phyloP scores from a whole-genome alignment of 2,329 filamentous ascomycete species.

The Cercospora beticola region DNA sequence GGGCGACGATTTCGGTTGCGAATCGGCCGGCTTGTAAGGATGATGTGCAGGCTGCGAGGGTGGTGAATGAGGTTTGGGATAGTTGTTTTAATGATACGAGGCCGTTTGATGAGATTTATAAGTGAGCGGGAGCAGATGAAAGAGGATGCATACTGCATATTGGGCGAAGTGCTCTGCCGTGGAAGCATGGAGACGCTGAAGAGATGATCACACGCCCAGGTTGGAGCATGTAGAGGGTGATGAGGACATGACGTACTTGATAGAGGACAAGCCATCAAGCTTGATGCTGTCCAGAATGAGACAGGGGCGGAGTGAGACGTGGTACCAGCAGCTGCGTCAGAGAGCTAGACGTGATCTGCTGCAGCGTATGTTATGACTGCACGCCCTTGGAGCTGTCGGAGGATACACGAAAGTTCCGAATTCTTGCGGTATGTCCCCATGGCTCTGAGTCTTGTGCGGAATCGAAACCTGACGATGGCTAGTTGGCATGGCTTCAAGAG shows the following conservation, averaged over 20 bases:
- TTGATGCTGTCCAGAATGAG: neutral
- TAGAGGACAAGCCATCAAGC: neutral
- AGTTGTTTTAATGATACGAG: constrained; percentile 93
- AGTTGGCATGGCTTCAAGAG: neutral
- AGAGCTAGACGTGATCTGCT: neutral
- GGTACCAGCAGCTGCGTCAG: neutral
- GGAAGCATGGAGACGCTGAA: neutral
- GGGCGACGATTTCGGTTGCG: constrained; percentile 78
- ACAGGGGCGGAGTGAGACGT: neutral
- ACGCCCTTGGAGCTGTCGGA: neutral
- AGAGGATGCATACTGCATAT: neutral
- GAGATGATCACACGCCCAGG: neutral
- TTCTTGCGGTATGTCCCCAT: neutral
- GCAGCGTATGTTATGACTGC: neutral
- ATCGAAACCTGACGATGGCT: neutral
- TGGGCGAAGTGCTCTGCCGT: neutral
- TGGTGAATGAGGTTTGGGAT: constrained; percentile 98
- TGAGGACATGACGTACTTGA: neutral
- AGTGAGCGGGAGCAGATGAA: constrained; percentile 47
- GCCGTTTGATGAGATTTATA: constrained; percentile 95
- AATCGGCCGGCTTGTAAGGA: constrained; percentile 78
- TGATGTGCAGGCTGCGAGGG: constrained; percentile 78
- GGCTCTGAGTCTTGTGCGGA: neutral
- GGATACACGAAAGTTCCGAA: neutral
- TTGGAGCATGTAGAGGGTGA: neutral